A percentile compares a stretch with the other conserved stretches of the same genome.
These are phyloP conservation scores for Hemerocallis citrina DNA, from an alignment of 106 monocot species.

Conservation along the genomic window DNA sequence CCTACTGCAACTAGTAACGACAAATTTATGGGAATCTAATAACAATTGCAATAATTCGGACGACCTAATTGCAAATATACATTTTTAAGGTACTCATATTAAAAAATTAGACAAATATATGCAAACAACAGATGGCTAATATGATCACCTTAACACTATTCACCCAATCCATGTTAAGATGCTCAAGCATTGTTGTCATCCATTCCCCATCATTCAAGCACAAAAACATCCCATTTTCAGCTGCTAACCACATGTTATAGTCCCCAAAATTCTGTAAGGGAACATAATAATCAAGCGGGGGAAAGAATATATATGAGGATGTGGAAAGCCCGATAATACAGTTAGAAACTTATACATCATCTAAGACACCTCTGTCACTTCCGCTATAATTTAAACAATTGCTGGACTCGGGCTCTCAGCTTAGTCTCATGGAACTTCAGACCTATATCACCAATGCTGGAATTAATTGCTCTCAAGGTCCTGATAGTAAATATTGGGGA, in stretches of 20 bases:
- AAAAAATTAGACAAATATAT: too few species aligned
- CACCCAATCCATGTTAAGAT: slow-evolving; percentile 99
- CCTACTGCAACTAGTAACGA: too few species aligned
- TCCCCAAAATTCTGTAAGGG: slow-evolving; percentile 81
- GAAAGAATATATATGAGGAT: background rate
- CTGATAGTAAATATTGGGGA: too few species aligned
- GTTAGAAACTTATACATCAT: slow-evolving; percentile 47
- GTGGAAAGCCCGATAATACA: background rate
- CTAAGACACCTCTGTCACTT: slow-evolving; percentile 90
- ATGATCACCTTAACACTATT: slow-evolving; percentile 87
- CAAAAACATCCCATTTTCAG: slow-evolving; percentile 98
- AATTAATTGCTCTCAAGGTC: too few species aligned
- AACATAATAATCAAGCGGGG: slow-evolving; percentile 1
- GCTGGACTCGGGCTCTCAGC: too few species aligned
- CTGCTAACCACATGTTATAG: slow-evolving; percentile 95
- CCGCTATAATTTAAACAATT: too few species aligned
- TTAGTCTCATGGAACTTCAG: too few species aligned
- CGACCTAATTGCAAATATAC: too few species aligned
- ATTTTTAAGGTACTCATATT: too few species aligned
- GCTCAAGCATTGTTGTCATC: slow-evolving; percentile 99
- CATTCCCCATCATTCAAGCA: slow-evolving; percentile 87
- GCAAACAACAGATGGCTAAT: background rate
- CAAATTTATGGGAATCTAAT: too few species aligned
- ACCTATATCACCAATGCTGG: too few species aligned
- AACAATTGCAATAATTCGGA: too few species aligned